Conservation (phyloP, 2,329 filamentous ascomycete species). For the Berkeleyomyces rouxiae region DNA sequence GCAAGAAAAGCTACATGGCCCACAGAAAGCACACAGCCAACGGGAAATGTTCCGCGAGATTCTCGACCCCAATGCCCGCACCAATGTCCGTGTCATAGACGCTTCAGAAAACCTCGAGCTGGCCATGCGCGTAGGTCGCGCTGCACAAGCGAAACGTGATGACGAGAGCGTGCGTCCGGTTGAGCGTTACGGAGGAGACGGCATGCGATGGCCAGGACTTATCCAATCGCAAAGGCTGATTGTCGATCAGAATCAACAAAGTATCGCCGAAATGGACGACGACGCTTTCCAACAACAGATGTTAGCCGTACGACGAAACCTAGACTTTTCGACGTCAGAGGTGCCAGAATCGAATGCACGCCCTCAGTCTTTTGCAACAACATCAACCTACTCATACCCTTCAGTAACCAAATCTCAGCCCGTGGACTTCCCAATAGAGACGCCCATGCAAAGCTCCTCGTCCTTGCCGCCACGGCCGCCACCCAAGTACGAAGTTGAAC, state of each 20-base stretch:
- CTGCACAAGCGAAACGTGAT: constrained; percentile 53
- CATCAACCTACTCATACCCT: constrained; percentile 29
- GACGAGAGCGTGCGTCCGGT: constrained; percentile 30
- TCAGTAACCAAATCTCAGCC: constrained; percentile 36
- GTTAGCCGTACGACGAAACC: constrained; percentile 32
- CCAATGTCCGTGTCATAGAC: constrained; percentile 39
- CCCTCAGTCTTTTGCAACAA: constrained; percentile 4
- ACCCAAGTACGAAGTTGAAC: constrained; percentile 19
- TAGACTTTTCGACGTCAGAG: constrained; percentile 21
- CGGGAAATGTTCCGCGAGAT: constrained; percentile 16
- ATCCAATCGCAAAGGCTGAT: constrained; percentile 19
- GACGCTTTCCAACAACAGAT: constrained; percentile 34
- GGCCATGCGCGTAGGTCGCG: constrained; percentile 58
- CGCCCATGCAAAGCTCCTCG: constrained; percentile 13
- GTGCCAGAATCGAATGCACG: constrained; percentile 17
- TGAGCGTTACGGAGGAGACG: constrained; percentile 23
- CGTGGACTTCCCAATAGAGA: constrained; percentile 26
- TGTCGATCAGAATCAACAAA: neutral
- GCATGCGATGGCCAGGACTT: constrained; percentile 26
- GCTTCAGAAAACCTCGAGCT: constrained; percentile 56
- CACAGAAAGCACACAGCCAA: neutral
- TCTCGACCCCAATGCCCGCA: constrained; percentile 20
- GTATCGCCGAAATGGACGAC: constrained; percentile 20
- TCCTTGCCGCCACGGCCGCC: constrained; percentile 22
- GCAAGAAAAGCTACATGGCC: neutral